phyloP scores from a whole-genome alignment of 139 green algal genomes.

The Coelastrella sp. region DNA sequence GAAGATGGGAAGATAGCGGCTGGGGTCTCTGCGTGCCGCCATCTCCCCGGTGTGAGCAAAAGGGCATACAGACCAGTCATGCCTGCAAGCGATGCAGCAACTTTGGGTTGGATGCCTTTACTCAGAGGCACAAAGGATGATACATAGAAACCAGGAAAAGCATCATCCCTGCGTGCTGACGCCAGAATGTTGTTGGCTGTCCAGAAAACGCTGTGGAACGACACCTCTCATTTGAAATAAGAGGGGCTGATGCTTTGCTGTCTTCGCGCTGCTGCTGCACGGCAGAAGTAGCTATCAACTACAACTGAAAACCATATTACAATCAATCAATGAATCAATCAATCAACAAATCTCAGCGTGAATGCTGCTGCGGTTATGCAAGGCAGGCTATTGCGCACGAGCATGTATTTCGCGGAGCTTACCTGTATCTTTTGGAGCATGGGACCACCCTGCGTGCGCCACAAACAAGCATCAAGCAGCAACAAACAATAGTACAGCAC shows the following conservation, averaged over 20 bases:
- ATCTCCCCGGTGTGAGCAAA: conserved; percentile 53
- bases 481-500: background rate
- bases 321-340: too few species aligned
- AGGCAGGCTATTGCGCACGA: background rate
- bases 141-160: too few species aligned
- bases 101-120: background rate
- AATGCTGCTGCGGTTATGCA: background rate
- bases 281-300: too few species aligned
- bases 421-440: conserved; percentile 53
- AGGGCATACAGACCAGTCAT: conserved; percentile 51
- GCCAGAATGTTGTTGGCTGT: too few species aligned
- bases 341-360: background rate
- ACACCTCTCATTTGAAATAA: too few species aligned
- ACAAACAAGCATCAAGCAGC: background rate
- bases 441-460: conserved; percentile 32
- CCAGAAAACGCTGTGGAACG: too few species aligned
- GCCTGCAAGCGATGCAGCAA: background rate
- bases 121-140: background rate
- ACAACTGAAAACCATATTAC: too few species aligned
- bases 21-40: conserved; percentile 48
- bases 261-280: too few species aligned
- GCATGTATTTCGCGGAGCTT: background rate
- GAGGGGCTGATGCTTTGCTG: too few species aligned
- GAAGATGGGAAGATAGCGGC: conserved; percentile 43
- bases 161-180: too few species aligned